These are phyloP conservation scores for Lophiotrema nucula DNA, from an alignment of 495 filamentous ascomycete genomes.

Conservation along the genomic window DNA sequence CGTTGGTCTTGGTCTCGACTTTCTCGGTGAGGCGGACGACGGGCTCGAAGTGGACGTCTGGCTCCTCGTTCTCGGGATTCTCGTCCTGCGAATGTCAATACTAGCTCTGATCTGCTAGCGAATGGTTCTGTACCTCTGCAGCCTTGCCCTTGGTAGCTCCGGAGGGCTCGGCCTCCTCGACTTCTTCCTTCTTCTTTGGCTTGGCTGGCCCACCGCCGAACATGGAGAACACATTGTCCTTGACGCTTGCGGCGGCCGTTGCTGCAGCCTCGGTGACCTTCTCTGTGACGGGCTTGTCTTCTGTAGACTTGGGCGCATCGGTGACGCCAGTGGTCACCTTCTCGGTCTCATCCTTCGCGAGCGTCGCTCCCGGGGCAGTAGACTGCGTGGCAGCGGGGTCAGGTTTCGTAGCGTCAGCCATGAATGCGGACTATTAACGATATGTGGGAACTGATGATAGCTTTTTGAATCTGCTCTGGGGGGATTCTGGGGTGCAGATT, in stretches of 20 bases:
- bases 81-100: constrained; percentile 36
- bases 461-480: too few species aligned
- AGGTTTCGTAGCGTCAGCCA: constrained; percentile 30
- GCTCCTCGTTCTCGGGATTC: constrained; percentile 58
- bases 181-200: constrained; percentile 78
- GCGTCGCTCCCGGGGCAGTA: constrained; percentile 26
- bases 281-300: constrained; percentile 57
- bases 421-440: too few species aligned
- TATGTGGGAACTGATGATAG: too few species aligned
- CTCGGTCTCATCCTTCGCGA: constrained; percentile 31
- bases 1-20: constrained; percentile 95
- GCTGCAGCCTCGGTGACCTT: constrained; percentile 49
- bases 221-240: constrained; percentile 89
- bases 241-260: constrained; percentile 55
- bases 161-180: constrained; percentile 78
- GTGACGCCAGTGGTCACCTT: constrained; percentile 30
- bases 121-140: too few species aligned
- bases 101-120: too few species aligned
- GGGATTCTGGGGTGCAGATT: too few species aligned
- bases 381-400: constrained; percentile 31
- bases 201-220: constrained; percentile 89
- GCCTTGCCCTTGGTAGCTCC: constrained; percentile 83
- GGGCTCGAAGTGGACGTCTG: constrained; percentile 97
- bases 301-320: constrained; percentile 16
- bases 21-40: constrained; percentile 93